Conservation (phyloP, 2,329 filamentous ascomycete genomes). For the Seiridium cupressi region DNA sequence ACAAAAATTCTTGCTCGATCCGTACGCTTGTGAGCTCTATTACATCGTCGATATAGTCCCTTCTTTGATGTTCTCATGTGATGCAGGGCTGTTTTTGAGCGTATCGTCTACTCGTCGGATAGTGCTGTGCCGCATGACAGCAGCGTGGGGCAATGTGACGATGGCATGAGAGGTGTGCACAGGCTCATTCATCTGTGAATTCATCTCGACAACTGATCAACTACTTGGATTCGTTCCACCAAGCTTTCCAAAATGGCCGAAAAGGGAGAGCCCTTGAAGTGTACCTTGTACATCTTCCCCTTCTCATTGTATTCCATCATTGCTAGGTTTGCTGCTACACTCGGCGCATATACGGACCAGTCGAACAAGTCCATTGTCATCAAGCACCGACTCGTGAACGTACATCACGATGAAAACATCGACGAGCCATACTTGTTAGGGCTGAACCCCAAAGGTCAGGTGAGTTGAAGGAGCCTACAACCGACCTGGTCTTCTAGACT, state of each 20-base stretch:
- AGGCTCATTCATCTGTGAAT: not conserved
- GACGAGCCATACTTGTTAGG: slow-evolving; percentile 3
- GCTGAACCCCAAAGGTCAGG: slow-evolving; percentile 9
- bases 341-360: not conserved
- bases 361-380: not conserved
- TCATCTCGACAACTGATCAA: not conserved
- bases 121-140: too few species aligned
- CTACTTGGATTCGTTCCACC: not conserved
- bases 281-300: slow-evolving; percentile 5
- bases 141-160: too few species aligned
- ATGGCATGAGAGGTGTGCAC: too few species aligned
- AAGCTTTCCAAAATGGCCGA: not conserved
- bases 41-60: too few species aligned
- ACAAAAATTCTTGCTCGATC: too few species aligned
- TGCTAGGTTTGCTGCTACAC: not conserved
- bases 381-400: not conserved
- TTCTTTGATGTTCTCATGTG: too few species aligned
- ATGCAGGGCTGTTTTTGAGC: too few species aligned
- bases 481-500: not conserved
- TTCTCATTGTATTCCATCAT: slow-evolving; percentile 11
- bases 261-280: not conserved
- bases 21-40: too few species aligned
- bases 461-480: not conserved
- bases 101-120: too few species aligned
- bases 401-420: slow-evolving; percentile 6